These are phyloP conservation scores for Coemansia sp. DNA, from an alignment of 192 early-diverging fungal species.

Conservation along the genomic window DNA sequence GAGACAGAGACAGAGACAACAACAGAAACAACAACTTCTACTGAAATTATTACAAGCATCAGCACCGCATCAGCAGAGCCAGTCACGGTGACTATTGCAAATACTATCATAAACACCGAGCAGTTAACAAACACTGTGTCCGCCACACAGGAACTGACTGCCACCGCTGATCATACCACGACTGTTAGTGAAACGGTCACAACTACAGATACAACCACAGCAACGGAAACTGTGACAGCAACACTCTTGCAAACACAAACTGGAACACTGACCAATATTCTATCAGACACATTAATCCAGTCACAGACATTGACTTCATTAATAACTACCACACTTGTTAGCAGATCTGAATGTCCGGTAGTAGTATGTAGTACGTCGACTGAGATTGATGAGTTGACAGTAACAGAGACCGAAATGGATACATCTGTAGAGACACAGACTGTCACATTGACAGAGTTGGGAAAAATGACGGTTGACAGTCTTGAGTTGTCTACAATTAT, in stretches of 20 bases:
- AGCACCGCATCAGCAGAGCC: neutral
- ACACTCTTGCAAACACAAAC: neutral
- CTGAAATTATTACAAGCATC: neutral
- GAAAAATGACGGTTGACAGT: neutral
- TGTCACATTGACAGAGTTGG: neutral
- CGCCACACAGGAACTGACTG: neutral
- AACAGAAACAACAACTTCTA: neutral
- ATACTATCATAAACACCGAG: neutral
- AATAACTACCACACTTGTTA: neutral
- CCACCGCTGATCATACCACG: neutral
- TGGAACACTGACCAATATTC: neutral
- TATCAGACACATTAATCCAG: neutral
- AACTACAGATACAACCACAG: neutral
- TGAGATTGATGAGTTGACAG: neutral
- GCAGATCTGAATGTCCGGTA: neutral
- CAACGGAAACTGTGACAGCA: neutral
- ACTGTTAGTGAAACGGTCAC: slow-evolving; percentile 7
- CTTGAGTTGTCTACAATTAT: neutral
- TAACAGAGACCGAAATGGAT: neutral
- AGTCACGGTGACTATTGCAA: neutral
- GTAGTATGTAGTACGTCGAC: neutral
- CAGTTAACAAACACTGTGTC: neutral
- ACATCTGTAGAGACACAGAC: neutral
- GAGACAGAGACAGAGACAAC: neutral
- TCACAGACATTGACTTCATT: neutral